These are phyloP conservation scores for Martensiomyces pterosporus DNA, from an alignment of 192 early-diverging fungal genomes.

Conservation along the genomic window DNA sequence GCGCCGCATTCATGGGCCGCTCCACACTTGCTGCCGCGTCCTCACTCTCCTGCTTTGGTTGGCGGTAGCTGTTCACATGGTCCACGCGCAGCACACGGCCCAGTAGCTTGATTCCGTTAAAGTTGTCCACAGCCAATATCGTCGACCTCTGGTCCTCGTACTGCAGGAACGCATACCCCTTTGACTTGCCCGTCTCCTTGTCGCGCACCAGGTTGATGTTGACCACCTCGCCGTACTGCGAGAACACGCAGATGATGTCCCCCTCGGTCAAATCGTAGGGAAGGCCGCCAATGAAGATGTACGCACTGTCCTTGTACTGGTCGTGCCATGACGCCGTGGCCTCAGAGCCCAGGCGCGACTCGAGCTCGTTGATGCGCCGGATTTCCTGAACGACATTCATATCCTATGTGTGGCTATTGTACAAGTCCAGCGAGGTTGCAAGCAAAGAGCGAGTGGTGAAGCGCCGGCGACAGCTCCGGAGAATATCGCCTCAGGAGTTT, in stretches of 20 bases:
- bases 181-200: constrained; percentile 79
- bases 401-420: no score
- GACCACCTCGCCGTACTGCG: constrained; percentile 89
- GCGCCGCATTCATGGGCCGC: constrained; percentile 54
- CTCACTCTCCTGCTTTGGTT: constrained; percentile 58
- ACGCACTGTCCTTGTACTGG: constrained; percentile 85
- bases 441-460: not conserved
- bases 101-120: constrained; percentile 68
- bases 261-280: constrained; percentile 85
- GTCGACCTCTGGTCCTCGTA: constrained; percentile 93
- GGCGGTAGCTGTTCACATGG: constrained; percentile 63
- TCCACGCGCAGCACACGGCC: constrained; percentile 69
- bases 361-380: constrained; percentile 70
- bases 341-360: constrained; percentile 49
- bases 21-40: constrained; percentile 32
- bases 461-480: not conserved
- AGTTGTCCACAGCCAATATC: constrained; percentile 90
- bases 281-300: constrained; percentile 84
- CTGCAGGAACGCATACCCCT: constrained; percentile 83
- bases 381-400: constrained; percentile 84
- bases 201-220: constrained; percentile 86
- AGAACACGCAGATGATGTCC: constrained; percentile 89
- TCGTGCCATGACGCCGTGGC: constrained; percentile 78
- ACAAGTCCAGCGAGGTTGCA: no score
- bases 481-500: no score